Evolutionary conservation across 371 early-diverging fungal genomes (phyloP), one percentile per base, ranked within the genome.

Genomic region (Entomophthora muscae): DNA sequence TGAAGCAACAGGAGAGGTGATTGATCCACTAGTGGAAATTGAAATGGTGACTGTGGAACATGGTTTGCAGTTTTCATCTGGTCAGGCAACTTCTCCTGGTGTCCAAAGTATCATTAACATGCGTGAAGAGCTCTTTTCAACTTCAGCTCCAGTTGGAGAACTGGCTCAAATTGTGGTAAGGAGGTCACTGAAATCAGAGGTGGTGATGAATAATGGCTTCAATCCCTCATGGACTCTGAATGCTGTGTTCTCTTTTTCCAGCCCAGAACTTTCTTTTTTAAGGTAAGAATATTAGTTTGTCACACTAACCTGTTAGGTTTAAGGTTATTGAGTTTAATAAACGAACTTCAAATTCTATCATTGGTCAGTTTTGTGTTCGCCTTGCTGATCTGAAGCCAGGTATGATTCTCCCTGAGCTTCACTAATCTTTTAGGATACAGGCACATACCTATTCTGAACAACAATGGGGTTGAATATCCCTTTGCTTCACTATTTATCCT

Each of bases 141-240:
- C n/a, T n/a, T 66, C 66, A 23, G 64, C 64, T 17, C 60, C 67
- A 2, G 21, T 65, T 0, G 26, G 65, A 58, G 72, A 72, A 53
- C 57, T 60, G 55, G 75, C 68, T 59, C 78, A 76, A 1, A 67
- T 65, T 23, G 68, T 68, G 29, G 64, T 76, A 12, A 59, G 21
- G 31, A 70, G 74, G 17, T 52, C 28, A 54, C 53, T 60, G 56
- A 76, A 70, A 63, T 78, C 80, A 1, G 66, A 65, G 28, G 69
- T 68, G 30, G 64, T 76, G 13, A 64, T 12, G 27, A 70, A 75
- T 55, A 76, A 74, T 61, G 80, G 83, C 0, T 80, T 81, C 65
- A 84, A 83, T 64, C 81, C 83, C 1, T 63, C 69, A 22, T 85
- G 82, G 81, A 72, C 78, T 26, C 78, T 81, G 61, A 57, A 64